These are phyloP conservation scores for Ochetophila trinervis DNA, from an alignment of 306 rosid species.

Conservation along the genomic window DNA sequence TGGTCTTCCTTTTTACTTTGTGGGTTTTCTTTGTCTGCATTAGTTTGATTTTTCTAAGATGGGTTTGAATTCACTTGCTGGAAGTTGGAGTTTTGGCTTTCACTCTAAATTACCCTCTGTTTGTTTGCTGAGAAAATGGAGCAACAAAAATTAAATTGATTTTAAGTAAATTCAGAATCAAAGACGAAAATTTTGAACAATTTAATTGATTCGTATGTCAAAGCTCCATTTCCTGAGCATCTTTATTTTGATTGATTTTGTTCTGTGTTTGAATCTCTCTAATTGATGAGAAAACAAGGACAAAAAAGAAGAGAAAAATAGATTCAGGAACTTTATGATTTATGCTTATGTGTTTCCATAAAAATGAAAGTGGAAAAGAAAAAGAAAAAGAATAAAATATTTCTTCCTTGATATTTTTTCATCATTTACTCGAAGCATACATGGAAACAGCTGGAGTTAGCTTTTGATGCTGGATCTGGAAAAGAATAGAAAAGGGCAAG, in stretches of 20 bases:
- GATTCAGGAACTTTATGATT: background rate
- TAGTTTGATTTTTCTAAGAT: constrained; percentile 25
- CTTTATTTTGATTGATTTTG: background rate
- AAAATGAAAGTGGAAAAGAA: background rate
- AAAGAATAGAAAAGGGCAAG: constrained; percentile 31
- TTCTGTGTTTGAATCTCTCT: constrained; percentile 6
- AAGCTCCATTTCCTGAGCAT: constrained; percentile 1
- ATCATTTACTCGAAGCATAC: constrained; percentile 21
- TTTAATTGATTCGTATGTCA: background rate
- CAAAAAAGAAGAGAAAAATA: constrained; percentile 7
- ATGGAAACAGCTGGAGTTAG: constrained; percentile 47
- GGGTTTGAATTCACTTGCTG: constrained; percentile 16
- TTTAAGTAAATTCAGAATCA: background rate
- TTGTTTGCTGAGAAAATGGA: constrained; percentile 28
- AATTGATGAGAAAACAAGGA: constrained; percentile 19
- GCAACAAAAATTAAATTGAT: background rate
- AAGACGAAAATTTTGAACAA: background rate
- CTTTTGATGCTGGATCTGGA: constrained; percentile 63
- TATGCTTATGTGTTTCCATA: constrained; percentile 4
- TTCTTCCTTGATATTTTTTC: background rate
- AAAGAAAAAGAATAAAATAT: background rate
- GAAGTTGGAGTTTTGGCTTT: constrained; percentile 8
- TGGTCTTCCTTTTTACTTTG: constrained; percentile 4
- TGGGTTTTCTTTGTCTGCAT: constrained; percentile 31
- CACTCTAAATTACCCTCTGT: constrained; percentile 5